Evolutionary conservation across 1,284 basidiomycete genomes (phyloP).

Genomic region (Ganoderma sinense): DNA sequence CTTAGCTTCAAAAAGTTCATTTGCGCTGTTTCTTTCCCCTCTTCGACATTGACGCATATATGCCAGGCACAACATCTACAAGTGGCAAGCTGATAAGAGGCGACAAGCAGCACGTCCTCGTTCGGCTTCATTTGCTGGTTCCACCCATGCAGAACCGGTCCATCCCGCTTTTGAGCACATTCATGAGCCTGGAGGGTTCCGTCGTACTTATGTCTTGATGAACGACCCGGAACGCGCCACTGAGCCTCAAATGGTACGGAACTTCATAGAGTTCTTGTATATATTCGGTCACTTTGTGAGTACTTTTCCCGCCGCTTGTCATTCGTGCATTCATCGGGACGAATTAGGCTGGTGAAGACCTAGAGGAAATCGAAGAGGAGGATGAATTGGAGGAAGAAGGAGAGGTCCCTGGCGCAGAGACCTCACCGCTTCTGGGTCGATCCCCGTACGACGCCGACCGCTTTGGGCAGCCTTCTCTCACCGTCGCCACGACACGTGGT

Average conservation of each 20-base stretch:
- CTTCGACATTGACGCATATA: slow-evolving; percentile 7
- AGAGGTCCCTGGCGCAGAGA: slow-evolving; percentile 30
- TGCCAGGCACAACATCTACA: slow-evolving; percentile 89
- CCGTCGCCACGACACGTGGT: background rate
- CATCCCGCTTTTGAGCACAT: slow-evolving; percentile 89
- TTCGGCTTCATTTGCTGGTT: slow-evolving; percentile 77
- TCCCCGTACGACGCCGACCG: slow-evolving; percentile 21
- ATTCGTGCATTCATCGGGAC: slow-evolving; percentile 8
- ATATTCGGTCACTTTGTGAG: slow-evolving; percentile 94
- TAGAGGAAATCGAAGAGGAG: slow-evolving; percentile 84
- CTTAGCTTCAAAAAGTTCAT: background rate
- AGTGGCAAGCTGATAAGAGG: slow-evolving; percentile 86
- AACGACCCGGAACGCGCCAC: slow-evolving; percentile 71
- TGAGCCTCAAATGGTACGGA: slow-evolving; percentile 73
- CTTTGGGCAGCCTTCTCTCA: slow-evolving; percentile 15
- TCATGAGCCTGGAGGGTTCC: slow-evolving; percentile 93
- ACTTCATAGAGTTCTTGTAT: slow-evolving; percentile 93
- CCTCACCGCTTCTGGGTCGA: slow-evolving; percentile 24
- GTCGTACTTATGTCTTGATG: slow-evolving; percentile 84
- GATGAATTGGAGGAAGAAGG: slow-evolving; percentile 53
- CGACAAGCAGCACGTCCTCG: slow-evolving; percentile 65
- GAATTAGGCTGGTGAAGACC: slow-evolving; percentile 88
- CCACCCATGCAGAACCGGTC: slow-evolving; percentile 48
- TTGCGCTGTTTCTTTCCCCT: background rate
- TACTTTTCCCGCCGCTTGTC: slow-evolving; percentile 25